Conservation (phyloP, 179 eudicot species). For the Sideroxylon spinosum region DNA sequence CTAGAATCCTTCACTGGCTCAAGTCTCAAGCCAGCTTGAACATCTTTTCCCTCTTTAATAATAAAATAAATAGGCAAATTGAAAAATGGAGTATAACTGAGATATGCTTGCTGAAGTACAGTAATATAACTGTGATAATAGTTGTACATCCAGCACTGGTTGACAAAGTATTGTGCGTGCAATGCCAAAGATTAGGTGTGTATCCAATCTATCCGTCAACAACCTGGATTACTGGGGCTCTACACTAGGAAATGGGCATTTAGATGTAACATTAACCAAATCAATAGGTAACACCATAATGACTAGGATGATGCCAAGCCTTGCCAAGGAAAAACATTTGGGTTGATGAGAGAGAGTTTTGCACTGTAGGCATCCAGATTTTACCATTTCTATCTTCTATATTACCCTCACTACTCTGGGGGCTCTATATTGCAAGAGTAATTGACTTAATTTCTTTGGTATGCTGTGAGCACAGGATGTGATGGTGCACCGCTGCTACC, state of each 20-base stretch:
- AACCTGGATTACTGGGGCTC: not conserved
- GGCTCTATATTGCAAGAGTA: not conserved
- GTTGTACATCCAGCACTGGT: not conserved
- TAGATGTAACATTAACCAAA: not conserved
- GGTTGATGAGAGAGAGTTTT: not conserved
- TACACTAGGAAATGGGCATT: not conserved
- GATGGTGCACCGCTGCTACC: conserved; percentile 89
- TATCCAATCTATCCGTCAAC: not conserved
- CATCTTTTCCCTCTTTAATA: not conserved
- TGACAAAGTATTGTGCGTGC: not conserved
- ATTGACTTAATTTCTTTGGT: not conserved
- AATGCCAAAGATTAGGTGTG: not conserved
- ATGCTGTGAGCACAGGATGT: conserved; percentile 54
- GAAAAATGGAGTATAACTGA: not conserved
- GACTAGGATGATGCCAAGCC: not conserved
- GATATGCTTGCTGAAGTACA: not conserved
- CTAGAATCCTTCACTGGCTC: not conserved
- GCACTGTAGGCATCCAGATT: not conserved
- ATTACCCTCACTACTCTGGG: not conserved
- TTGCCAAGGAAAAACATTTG: not conserved
- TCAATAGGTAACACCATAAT: not conserved
- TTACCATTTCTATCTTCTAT: not conserved
- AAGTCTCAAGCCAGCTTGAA: conserved; percentile 7
- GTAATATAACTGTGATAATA: not conserved
- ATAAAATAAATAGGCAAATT: conserved; percentile 6